Percentiles rank a stretch among this genome's conserved stretches.
Conservation (phyloP, 1,284 basidiomycete species). For the Tranzscheliella williamsii region DNA sequence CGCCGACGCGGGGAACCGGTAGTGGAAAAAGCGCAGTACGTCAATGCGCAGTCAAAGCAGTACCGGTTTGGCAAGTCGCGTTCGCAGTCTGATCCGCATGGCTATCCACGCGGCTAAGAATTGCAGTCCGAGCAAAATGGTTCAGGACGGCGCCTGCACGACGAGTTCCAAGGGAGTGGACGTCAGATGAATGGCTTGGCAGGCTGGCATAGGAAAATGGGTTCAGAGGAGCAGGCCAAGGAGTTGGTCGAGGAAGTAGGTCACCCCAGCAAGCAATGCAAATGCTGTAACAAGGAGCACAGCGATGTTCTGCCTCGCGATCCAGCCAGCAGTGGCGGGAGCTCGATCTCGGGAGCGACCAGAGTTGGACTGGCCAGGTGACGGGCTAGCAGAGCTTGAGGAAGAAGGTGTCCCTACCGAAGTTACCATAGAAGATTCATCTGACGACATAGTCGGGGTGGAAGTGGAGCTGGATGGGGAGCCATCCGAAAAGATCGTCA, state of each 20-base stretch:
- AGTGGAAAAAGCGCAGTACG: no score
- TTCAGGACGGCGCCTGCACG: no score
- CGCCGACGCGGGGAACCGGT: no score
- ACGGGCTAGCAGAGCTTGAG: slow-evolving; percentile 1
- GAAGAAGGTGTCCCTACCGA: background rate
- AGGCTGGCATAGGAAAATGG: no score
- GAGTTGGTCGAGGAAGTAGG: slow-evolving; percentile 33
- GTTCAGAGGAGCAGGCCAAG: slow-evolving; percentile 21
- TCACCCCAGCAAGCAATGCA: slow-evolving; percentile 23
- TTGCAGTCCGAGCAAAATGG: no score
- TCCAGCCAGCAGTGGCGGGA: slow-evolving; percentile 7
- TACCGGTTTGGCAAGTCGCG: no score
- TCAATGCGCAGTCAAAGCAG: no score
- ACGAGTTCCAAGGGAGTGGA: no score
- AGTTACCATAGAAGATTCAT: background rate
- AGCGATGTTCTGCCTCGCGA: slow-evolving; percentile 22
- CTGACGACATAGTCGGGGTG: background rate
- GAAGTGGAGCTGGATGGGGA: background rate
- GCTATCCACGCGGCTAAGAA: no score
- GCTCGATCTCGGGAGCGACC: background rate
- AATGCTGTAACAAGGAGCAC: slow-evolving; percentile 22
- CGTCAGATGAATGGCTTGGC: no score
- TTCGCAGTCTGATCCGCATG: no score
- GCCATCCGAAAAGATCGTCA: slow-evolving; percentile 13
- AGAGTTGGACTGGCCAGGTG: slow-evolving; percentile 14